phyloP scores from a whole-genome alignment of 257 asterid genomes.

The Scutellaria galericulata region DNA sequence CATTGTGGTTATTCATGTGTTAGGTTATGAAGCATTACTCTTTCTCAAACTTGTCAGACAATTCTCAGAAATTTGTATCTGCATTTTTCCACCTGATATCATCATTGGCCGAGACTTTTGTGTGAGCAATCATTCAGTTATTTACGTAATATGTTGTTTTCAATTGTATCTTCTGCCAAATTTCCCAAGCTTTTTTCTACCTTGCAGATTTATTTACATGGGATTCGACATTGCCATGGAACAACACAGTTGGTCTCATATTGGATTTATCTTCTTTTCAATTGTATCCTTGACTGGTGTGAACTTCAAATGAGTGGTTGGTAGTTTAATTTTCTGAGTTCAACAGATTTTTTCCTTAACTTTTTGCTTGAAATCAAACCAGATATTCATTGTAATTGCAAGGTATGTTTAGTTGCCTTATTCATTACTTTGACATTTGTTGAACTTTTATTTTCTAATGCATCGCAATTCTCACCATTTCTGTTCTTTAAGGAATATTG shows the following conservation, averaged over 20 bases:
- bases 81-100: slow-evolving; percentile 96
- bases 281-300: slow-evolving; percentile 74
- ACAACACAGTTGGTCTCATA: slow-evolving; percentile 96
- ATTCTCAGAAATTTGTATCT: slow-evolving; percentile 93
- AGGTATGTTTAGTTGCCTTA: slow-evolving; percentile 59
- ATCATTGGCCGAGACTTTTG: slow-evolving; percentile 95
- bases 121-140: slow-evolving; percentile 58
- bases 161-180: slow-evolving; percentile 34
- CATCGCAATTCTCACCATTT: slow-evolving; percentile 11
- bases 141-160: slow-evolving; percentile 17
- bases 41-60: slow-evolving; percentile 89
- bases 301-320: slow-evolving; percentile 13
- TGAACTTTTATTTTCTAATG: slow-evolving; percentile 14
- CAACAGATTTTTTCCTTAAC: slow-evolving; percentile 56
- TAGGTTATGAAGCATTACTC: slow-evolving; percentile 98
- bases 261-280: slow-evolving; percentile 97
- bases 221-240: slow-evolving; percentile 99
- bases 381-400: slow-evolving; percentile 93
- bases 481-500: background rate
- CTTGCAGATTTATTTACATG: slow-evolving; percentile 94
- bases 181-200: slow-evolving; percentile 31
- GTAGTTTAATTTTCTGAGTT: slow-evolving; percentile 29
- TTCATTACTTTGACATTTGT: slow-evolving; percentile 19
- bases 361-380: slow-evolving; percentile 36
- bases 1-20: slow-evolving; percentile 34